phyloP scores from a whole-genome alignment of 108 stramenopile species.

The Conticribra weissflogii region DNA sequence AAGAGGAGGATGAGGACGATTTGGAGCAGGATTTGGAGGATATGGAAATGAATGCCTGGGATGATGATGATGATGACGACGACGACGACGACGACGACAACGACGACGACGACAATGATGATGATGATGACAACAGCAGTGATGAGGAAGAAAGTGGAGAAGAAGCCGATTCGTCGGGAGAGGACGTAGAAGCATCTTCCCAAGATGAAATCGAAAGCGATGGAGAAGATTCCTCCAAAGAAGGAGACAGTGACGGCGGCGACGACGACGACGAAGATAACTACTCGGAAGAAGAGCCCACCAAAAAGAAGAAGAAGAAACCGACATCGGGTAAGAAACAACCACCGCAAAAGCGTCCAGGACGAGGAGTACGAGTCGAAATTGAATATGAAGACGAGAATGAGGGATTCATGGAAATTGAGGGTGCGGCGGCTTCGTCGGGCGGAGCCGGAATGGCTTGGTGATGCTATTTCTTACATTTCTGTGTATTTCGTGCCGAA shows the following conservation, averaged over 20 bases:
- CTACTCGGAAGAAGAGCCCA: neutral
- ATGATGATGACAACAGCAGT: slow-evolving; percentile 19
- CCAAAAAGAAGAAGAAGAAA: slow-evolving; percentile 41
- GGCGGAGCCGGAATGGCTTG: slow-evolving; percentile 30
- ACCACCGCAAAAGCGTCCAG: slow-evolving; percentile 8
- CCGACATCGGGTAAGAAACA: slow-evolving; percentile 31
- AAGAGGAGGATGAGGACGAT: slow-evolving; percentile 75
- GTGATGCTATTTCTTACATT: too few relatives aligned
- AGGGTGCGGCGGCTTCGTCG: slow-evolving; percentile 6
- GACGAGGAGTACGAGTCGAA: slow-evolving; percentile 68
- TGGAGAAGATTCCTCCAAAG: slow-evolving; percentile 38
- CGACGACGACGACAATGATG: slow-evolving; percentile 36
- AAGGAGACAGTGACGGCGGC: slow-evolving; percentile 31
- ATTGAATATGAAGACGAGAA: slow-evolving; percentile 90
- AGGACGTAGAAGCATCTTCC: too few relatives aligned
- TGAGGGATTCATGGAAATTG: slow-evolving; percentile 42
- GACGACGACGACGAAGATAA: slow-evolving; percentile 23
- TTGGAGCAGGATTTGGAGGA: slow-evolving; percentile 80
- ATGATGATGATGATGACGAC: slow-evolving; percentile 45
- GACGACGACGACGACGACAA: slow-evolving; percentile 28
- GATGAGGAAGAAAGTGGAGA: neutral
- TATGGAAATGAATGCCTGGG: slow-evolving; percentile 75
- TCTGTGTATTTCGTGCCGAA: too few relatives aligned
- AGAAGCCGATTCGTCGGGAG: too few relatives aligned
- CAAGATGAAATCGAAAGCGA: slow-evolving; percentile 13